Evolutionary conservation across 257 asterid genomes (phyloP).

Genomic region (Oldenlandia corymbosa): DNA sequence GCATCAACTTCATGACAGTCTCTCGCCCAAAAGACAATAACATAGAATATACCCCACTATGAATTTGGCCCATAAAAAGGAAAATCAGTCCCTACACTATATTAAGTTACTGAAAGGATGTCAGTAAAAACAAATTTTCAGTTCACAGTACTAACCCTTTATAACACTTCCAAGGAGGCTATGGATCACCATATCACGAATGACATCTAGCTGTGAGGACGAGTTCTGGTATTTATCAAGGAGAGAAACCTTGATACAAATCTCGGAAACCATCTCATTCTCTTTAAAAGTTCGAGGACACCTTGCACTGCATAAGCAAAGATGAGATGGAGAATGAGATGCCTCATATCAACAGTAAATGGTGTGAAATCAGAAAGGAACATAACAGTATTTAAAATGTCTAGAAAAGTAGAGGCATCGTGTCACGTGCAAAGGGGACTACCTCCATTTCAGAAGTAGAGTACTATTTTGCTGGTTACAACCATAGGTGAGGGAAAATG

Average conservation of each 20-base stretch:
- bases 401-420: background rate
- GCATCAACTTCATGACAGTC: background rate
- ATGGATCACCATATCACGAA: slow-evolving; percentile 66
- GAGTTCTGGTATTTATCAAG: slow-evolving; percentile 28
- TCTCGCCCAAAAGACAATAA: background rate
- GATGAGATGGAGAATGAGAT: slow-evolving; percentile 16
- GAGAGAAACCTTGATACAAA: slow-evolving; percentile 60
- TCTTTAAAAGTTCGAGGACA: slow-evolving; percentile 44
- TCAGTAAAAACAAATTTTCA: background rate
- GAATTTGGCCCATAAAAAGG: too few species aligned
- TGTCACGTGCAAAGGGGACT: background rate
- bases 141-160: slow-evolving; percentile 53
- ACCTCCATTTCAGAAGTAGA: background rate
- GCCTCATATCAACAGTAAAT: slow-evolving; percentile 1
- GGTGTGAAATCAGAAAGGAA: background rate
- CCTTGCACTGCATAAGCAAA: slow-evolving; percentile 39
- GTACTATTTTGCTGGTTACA: background rate
- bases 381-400: background rate
- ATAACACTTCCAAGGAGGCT: slow-evolving; percentile 64
- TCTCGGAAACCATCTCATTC: slow-evolving; percentile 22
- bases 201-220: slow-evolving; percentile 28
- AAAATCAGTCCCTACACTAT: too few species aligned
- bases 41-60: too few species aligned
- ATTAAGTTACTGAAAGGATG: background rate
- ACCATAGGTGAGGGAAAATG: background rate